phyloP scores from a whole-genome alignment of 2,329 filamentous ascomycete genomes.

The Cladobotryum mycophilum region DNA sequence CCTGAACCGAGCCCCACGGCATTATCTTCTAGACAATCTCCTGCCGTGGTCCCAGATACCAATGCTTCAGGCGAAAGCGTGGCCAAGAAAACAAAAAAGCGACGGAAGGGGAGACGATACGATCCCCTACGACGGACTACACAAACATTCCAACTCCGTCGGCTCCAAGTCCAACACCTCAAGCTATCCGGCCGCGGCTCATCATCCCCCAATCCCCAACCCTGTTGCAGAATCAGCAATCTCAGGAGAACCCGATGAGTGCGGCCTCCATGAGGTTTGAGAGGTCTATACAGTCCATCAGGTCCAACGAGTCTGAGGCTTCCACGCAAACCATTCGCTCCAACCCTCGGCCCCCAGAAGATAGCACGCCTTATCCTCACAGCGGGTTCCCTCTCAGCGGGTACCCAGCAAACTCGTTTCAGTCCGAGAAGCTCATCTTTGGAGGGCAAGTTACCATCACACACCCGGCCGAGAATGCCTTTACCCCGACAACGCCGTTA shows the following conservation, averaged over 20 bases:
- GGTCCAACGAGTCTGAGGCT: slow-evolving; percentile 17
- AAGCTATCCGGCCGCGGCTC: slow-evolving; percentile 23
- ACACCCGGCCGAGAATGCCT: background rate
- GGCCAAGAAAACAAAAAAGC: background rate
- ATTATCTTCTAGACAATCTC: background rate
- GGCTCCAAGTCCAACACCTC: slow-evolving; percentile 28
- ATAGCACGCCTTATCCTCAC: slow-evolving; percentile 25
- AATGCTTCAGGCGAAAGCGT: background rate
- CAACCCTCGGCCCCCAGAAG: slow-evolving; percentile 23
- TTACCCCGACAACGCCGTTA: slow-evolving; percentile 16
- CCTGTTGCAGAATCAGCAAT: background rate
- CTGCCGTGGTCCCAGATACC: background rate
- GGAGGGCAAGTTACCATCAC: slow-evolving; percentile 14
- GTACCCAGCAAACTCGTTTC: slow-evolving; percentile 14
- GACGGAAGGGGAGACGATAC: background rate
- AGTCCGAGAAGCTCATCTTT: slow-evolving; percentile 14
- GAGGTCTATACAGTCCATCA: slow-evolving; percentile 16
- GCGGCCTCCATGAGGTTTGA: slow-evolving; percentile 18
- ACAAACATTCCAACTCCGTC: slow-evolving; percentile 25
- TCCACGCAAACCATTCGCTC: slow-evolving; percentile 19
- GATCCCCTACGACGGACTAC: background rate
- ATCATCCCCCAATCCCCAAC: slow-evolving; percentile 21
- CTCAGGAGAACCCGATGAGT: slow-evolving; percentile 12
- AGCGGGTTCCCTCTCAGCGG: slow-evolving; percentile 17
- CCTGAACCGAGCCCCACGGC: background rate